These are phyloP conservation scores for Tephrocybe sp. DNA, from an alignment of 768 basidiomycete genomes.

Conservation along the genomic window DNA sequence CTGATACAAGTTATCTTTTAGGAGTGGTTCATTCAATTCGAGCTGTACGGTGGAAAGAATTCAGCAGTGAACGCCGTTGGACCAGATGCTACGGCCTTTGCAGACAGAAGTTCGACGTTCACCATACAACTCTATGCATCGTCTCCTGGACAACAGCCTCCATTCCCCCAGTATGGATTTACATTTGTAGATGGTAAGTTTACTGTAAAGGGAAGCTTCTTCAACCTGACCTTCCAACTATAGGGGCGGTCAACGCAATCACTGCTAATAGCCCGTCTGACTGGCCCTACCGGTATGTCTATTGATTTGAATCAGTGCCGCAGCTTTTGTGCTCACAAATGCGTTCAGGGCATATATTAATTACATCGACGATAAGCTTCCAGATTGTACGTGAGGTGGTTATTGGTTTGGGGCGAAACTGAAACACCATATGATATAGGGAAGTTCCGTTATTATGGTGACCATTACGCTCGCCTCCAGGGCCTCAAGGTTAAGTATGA, in stretches of 20 bases:
- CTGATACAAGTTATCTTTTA: constrained; percentile 7
- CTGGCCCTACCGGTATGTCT: constrained; percentile 28
- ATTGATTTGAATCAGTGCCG: neutral
- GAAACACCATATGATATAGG: constrained; percentile 19
- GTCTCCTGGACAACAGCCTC: constrained; percentile 30
- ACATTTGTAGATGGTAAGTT: constrained; percentile 36
- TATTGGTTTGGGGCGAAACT: neutral
- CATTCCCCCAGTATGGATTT: constrained; percentile 43
- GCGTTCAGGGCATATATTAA: constrained; percentile 32
- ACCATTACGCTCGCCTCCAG: constrained; percentile 28
- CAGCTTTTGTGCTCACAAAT: constrained; percentile 3
- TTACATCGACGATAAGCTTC: constrained; percentile 36
- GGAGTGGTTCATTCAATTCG: constrained; percentile 39
- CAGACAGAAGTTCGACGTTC: constrained; percentile 40
- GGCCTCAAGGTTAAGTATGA: constrained; percentile 32
- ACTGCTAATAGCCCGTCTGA: constrained; percentile 23
- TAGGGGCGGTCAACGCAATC: constrained; percentile 26
- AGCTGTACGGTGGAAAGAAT: constrained; percentile 42
- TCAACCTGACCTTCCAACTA: neutral
- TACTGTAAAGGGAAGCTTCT: neutral
- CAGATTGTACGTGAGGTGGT: constrained; percentile 26
- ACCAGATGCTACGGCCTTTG: constrained; percentile 41
- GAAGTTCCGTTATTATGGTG: constrained; percentile 32
- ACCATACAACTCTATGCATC: constrained; percentile 52
- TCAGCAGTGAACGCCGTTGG: constrained; percentile 44